Evolutionary conservation across 305 asterid species (phyloP).

Genomic region (Fraxinus latifolia): DNA sequence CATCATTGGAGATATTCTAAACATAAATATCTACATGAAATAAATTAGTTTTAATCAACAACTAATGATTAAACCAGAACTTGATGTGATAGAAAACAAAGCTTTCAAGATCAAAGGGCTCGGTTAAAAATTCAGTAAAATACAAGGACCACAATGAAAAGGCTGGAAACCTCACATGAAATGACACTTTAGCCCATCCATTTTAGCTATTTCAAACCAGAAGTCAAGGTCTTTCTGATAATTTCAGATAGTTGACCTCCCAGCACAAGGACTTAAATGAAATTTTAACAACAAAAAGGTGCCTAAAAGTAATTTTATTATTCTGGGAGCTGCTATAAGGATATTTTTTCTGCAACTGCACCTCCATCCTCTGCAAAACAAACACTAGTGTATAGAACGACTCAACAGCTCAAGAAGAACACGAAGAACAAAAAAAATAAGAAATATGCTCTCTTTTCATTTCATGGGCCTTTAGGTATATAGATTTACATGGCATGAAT

Average conservation of each 20-base stretch:
- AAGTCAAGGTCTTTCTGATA: background rate
- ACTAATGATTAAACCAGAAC: background rate
- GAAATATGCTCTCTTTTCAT: background rate
- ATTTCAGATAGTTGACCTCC: background rate
- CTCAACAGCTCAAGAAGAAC: background rate
- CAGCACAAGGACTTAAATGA: conserved; percentile 15
- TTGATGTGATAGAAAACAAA: conserved; percentile 7
- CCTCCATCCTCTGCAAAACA: conserved; percentile 20
- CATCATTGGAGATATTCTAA: too few species aligned
- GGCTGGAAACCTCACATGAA: conserved; percentile 9
- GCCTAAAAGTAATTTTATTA: conserved; percentile 18
- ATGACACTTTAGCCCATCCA: conserved; percentile 24
- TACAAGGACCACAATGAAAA: conserved; percentile 24
- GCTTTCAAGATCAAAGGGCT: conserved; percentile 4
- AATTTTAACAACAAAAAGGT: conserved; percentile 26
- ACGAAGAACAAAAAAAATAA: background rate
- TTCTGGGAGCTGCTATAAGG: conserved; percentile 20
- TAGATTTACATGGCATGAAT: background rate
- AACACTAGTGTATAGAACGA: background rate
- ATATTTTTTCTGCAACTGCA: conserved; percentile 32
- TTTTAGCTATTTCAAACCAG: background rate
- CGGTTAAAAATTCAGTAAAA: conserved; percentile 19
- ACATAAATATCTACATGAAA: background rate
- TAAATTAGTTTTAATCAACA: background rate
- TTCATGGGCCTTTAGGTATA: conserved; percentile 28